Conservation (phyloP, 345 rosid species). For the Aquilaria yunnanensis region DNA sequence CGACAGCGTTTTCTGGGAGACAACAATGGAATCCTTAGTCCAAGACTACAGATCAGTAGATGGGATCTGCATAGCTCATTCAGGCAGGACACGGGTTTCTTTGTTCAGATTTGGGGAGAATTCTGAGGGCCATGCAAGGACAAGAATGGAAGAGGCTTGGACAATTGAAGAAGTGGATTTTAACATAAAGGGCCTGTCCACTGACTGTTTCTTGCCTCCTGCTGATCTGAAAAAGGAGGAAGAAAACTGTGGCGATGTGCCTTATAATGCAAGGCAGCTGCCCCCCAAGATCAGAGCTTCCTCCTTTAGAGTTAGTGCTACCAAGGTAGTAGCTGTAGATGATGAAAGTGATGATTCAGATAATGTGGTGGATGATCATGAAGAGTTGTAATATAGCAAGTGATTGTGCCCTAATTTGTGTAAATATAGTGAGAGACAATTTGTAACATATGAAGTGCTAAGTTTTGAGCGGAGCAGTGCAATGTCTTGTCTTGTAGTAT, state of each 20-base stretch:
- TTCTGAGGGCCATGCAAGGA: constrained; percentile 59
- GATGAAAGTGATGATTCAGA: constrained; percentile 32
- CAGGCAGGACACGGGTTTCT: constrained; percentile 64
- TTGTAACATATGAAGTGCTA: constrained; percentile 7
- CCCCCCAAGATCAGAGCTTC: constrained; percentile 43
- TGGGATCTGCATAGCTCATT: constrained; percentile 76
- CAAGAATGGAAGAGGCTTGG: constrained; percentile 93
- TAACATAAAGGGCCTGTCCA: constrained; percentile 77
- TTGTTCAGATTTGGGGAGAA: constrained; percentile 60
- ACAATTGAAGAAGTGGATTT: constrained; percentile 86
- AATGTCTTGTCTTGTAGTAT: too few relatives aligned
- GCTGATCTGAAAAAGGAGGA: constrained; percentile 74
- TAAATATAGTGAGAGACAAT: constrained; percentile 9
- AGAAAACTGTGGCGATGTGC: constrained; percentile 21
- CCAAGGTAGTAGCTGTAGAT: constrained; percentile 58
- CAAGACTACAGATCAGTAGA: constrained; percentile 73
- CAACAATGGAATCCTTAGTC: constrained; percentile 75
- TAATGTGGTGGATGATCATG: constrained; percentile 9
- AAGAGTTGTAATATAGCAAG: constrained; percentile 19
- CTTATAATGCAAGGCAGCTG: constrained; percentile 23
- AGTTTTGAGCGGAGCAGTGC: neutral
- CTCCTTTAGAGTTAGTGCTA: constrained; percentile 43
- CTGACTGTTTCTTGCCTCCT: constrained; percentile 92
- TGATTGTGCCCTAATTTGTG: constrained; percentile 3
- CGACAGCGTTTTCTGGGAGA: constrained; percentile 78